A percentile compares a stretch with the other conserved stretches of the same genome.
phyloP scores from a whole-genome alignment of 495 filamentous ascomycete species.

The Niebla homalea region DNA sequence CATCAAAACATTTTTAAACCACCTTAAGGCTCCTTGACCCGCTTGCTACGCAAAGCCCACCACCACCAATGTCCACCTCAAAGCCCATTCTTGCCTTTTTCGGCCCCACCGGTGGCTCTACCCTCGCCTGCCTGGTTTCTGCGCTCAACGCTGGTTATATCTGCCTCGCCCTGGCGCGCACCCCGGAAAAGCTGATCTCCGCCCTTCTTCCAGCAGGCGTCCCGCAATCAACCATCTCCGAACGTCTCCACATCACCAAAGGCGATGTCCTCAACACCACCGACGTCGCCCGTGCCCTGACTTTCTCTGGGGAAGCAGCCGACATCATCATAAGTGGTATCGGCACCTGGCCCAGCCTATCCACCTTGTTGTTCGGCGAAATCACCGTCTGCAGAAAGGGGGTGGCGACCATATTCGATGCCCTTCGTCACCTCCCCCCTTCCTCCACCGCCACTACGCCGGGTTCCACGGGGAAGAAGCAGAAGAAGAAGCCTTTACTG shows the following conservation, averaged over 20 bases:
- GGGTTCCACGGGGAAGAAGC: neutral
- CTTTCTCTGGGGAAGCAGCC: slow-evolving; percentile 17
- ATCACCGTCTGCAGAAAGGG: slow-evolving; percentile 15
- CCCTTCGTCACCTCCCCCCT: slow-evolving; percentile 16
- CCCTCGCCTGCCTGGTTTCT: slow-evolving; percentile 32
- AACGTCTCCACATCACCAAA: slow-evolving; percentile 33
- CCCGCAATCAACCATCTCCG: slow-evolving; percentile 17
- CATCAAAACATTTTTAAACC: too few species aligned
- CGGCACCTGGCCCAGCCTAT: slow-evolving; percentile 19
- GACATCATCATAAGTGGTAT: slow-evolving; percentile 34
- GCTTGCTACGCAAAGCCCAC: neutral
- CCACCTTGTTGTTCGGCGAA: slow-evolving; percentile 12
- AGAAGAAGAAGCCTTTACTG: slow-evolving; percentile 17
- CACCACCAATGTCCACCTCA: slow-evolving; percentile 1
- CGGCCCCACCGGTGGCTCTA: slow-evolving; percentile 38
- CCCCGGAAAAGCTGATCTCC: slow-evolving; percentile 44
- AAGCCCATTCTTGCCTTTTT: slow-evolving; percentile 31
- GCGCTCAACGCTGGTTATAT: slow-evolving; percentile 37
- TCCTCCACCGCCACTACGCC: neutral
- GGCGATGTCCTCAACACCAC: slow-evolving; percentile 38
- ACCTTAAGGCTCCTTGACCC: neutral
- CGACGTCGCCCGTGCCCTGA: slow-evolving; percentile 26
- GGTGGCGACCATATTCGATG: slow-evolving; percentile 16
- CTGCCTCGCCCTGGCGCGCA: slow-evolving; percentile 42
- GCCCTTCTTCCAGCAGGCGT: slow-evolving; percentile 28